Evolutionary conservation across 495 filamentous ascomycete genomes (phyloP).

Genomic region (Aspergillus cavernicola): DNA sequence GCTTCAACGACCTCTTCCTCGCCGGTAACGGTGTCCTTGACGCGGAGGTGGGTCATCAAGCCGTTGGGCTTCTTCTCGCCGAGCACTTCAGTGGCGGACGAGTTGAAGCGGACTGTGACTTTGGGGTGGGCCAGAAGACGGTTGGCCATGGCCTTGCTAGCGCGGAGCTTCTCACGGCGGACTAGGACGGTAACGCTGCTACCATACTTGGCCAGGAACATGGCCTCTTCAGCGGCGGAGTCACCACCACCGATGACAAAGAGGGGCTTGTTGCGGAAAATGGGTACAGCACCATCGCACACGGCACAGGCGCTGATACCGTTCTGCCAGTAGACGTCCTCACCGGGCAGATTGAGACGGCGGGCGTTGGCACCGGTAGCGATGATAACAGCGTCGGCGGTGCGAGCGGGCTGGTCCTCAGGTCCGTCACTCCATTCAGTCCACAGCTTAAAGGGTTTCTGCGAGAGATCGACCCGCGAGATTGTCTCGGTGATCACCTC

Average conservation of each 20-base stretch:
- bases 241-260: slow-evolving; percentile 97
- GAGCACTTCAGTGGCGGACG: slow-evolving; percentile 72
- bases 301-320: slow-evolving; percentile 96
- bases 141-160: slow-evolving; percentile 87
- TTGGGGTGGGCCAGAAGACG: slow-evolving; percentile 80
- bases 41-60: slow-evolving; percentile 76
- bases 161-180: slow-evolving; percentile 76
- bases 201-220: slow-evolving; percentile 97
- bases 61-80: slow-evolving; percentile 71
- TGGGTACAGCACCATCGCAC: slow-evolving; percentile 95
- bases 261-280: slow-evolving; percentile 93
- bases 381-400: slow-evolving; percentile 87
- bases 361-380: slow-evolving; percentile 92
- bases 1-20: slow-evolving; percentile 76
- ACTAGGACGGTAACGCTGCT: slow-evolving; percentile 92
- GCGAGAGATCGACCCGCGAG: slow-evolving; percentile 77
- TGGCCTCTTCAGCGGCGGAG: slow-evolving; percentile 94
- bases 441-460: slow-evolving; percentile 88
- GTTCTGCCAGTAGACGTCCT: slow-evolving; percentile 93
- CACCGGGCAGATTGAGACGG: slow-evolving; percentile 77
- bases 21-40: slow-evolving; percentile 78
- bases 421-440: slow-evolving; percentile 74
- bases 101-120: slow-evolving; percentile 82
- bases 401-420: slow-evolving; percentile 60
- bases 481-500: slow-evolving; percentile 90